Evolutionary conservation across 2,329 filamentous ascomycete genomes (phyloP).

Genomic region (Laburnicola sp.): DNA sequence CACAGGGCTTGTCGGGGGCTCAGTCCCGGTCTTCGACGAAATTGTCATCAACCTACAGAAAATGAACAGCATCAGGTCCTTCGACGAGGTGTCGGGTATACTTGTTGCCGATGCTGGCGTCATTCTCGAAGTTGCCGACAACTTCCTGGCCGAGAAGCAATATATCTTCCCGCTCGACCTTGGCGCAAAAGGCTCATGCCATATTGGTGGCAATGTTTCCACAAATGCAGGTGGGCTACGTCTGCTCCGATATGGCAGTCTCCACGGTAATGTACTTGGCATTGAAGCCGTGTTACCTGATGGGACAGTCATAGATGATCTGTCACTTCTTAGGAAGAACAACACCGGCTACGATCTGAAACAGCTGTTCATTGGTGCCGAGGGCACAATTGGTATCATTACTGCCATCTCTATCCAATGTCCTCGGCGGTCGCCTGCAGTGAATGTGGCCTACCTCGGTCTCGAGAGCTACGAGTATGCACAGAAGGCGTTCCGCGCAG

Average conservation of each 20-base stretch:
- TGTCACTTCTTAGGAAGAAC: constrained; percentile 90
- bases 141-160: constrained; percentile 77
- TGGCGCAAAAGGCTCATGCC: constrained; percentile 96
- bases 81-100: constrained; percentile 90
- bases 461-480: constrained; percentile 88
- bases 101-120: constrained; percentile 89
- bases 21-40: constrained; percentile 96
- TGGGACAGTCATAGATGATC: constrained; percentile 87
- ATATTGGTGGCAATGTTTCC: constrained; percentile 92
- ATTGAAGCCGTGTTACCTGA: constrained; percentile 92
- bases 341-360: constrained; percentile 98
- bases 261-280: constrained; percentile 90
- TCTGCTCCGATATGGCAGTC: constrained; percentile 86
- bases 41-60: constrained; percentile 88
- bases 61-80: constrained; percentile 89
- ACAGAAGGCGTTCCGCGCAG: constrained; percentile 81
- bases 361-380: constrained; percentile 92
- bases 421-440: constrained; percentile 80
- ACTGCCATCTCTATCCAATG: constrained; percentile 89
- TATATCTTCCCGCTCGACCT: constrained; percentile 96
- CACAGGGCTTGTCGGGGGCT: constrained; percentile 92
- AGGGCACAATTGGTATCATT: constrained; percentile 93
- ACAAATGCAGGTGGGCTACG: constrained; percentile 94
- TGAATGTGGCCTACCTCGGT: constrained; percentile 95
- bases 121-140: constrained; percentile 86